A percentile compares a stretch with the other conserved stretches of the same genome.
Conservation (phyloP, 106 monocot species). For the Acanthochlamys bracteata region DNA sequence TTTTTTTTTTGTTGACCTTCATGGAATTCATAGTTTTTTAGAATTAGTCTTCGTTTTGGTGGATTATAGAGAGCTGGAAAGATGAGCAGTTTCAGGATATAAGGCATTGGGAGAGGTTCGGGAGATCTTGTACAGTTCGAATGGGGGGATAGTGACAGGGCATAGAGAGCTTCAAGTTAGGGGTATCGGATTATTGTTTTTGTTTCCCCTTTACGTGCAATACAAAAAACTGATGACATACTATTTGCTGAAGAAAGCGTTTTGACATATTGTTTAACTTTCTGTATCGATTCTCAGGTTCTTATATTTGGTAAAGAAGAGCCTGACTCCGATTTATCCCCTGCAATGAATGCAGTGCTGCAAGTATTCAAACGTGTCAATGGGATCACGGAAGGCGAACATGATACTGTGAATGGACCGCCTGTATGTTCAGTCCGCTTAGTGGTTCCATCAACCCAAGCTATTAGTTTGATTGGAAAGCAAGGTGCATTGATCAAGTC, state of each 20-base stretch:
- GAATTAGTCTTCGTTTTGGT: too few relatives aligned
- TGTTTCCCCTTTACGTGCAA: not conserved
- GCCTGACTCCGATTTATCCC: slow-evolving; percentile 54
- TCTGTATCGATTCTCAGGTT: slow-evolving; percentile 41
- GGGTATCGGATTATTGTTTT: too few relatives aligned
- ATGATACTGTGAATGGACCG: slow-evolving; percentile 17
- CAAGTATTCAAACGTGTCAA: slow-evolving; percentile 67
- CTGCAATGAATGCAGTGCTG: slow-evolving; percentile 79
- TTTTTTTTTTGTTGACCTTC: too few relatives aligned
- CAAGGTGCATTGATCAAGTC: slow-evolving; percentile 68
- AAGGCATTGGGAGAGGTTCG: too few relatives aligned
- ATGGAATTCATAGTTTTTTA: too few relatives aligned
- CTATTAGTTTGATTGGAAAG: slow-evolving; percentile 81
- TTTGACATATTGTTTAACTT: not conserved
- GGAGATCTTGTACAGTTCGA: too few relatives aligned
- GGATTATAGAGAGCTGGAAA: too few relatives aligned
- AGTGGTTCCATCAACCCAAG: slow-evolving; percentile 62
- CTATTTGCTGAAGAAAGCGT: not conserved
- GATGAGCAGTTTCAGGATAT: too few relatives aligned
- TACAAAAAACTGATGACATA: not conserved
- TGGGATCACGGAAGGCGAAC: slow-evolving; percentile 43
- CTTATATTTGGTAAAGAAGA: slow-evolving; percentile 82
- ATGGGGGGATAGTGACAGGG: too few relatives aligned
- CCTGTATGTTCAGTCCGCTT: slow-evolving; percentile 43
- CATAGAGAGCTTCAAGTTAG: too few relatives aligned